These are phyloP conservation scores for Asterionellopsis glacialis DNA, from an alignment of 108 stramenopile genomes.

Conservation along the genomic window DNA sequence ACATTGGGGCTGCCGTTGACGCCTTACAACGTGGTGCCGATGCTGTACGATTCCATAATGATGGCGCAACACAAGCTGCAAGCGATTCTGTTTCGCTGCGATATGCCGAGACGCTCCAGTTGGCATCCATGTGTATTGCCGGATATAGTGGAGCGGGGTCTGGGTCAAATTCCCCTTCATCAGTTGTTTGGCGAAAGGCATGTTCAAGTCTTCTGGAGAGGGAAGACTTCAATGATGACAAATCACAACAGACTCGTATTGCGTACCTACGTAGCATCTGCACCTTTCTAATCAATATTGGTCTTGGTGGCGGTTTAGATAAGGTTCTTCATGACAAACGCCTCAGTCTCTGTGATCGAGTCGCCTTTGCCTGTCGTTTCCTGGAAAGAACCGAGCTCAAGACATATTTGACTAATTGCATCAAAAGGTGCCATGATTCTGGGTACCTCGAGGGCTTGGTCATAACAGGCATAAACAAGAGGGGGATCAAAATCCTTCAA, in stretches of 20 bases:
- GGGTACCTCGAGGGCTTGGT: constrained; percentile 77
- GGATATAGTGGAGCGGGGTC: constrained; percentile 40
- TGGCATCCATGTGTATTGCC: constrained; percentile 78
- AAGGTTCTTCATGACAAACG: constrained; percentile 45
- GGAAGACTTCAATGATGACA: constrained; percentile 13
- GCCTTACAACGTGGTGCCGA: constrained; percentile 62
- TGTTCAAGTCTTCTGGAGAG: constrained; percentile 58
- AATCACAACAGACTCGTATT: constrained; percentile 20
- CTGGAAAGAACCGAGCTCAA: constrained; percentile 44
- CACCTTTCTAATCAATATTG: constrained; percentile 52
- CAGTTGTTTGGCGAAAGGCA: constrained; percentile 55
- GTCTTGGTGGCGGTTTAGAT: constrained; percentile 30
- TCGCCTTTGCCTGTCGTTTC: constrained; percentile 75
- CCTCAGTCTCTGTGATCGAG: constrained; percentile 66
- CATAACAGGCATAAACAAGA: constrained; percentile 68
- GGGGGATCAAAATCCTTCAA: constrained; percentile 70
- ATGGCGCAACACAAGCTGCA: constrained; percentile 3
- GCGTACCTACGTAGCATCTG: constrained; percentile 66
- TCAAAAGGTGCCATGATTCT: constrained; percentile 42
- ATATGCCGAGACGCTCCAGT: constrained; percentile 64
- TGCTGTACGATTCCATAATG: constrained; percentile 9
- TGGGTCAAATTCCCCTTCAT: constrained; percentile 21
- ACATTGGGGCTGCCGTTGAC: constrained; percentile 64
- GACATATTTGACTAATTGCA: constrained; percentile 45
- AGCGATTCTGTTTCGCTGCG: neutral